phyloP scores from a whole-genome alignment of 163 green algal genomes.

The Scenedesmus sp. region DNA sequence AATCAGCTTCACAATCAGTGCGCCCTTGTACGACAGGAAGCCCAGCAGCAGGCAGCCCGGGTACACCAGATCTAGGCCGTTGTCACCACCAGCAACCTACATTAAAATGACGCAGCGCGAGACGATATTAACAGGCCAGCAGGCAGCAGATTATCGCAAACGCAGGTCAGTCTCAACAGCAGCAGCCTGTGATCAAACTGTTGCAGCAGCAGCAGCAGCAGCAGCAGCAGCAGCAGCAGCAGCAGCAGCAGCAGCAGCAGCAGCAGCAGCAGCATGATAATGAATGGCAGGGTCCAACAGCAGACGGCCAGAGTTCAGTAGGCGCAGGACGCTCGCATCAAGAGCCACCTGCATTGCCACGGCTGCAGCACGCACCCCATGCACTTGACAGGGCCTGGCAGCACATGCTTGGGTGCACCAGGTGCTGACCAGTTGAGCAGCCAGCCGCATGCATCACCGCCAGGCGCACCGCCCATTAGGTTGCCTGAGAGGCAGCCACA shows the following conservation, averaged over 20 bases:
- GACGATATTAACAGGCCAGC: too few species aligned
- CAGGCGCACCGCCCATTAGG: neutral
- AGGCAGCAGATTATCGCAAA: too few species aligned
- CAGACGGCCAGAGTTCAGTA: neutral
- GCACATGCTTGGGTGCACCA: too few species aligned
- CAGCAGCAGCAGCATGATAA: neutral
- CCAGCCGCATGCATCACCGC: neutral
- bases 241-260: too few species aligned
- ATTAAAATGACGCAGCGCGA: neutral
- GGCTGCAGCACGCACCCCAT: neutral
- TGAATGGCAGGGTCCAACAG: neutral
- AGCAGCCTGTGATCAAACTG: too few species aligned
- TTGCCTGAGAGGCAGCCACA: too few species aligned
- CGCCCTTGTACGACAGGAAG: slow-evolving; percentile 80
- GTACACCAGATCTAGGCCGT: slow-evolving; percentile 59
- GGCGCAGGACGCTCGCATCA: neutral
- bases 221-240: neutral
- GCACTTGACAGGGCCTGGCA: too few species aligned
- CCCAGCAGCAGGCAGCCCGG: slow-evolving; percentile 73
- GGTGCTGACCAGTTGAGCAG: too few species aligned
- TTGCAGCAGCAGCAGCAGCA: too few species aligned
- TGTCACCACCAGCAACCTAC: slow-evolving; percentile 40
- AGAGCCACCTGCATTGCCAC: neutral
- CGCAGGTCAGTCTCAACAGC: too few species aligned
- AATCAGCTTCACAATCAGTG: slow-evolving; percentile 66